Conservation (phyloP, 73 alveolate species). For the Symbiodinium pilosum region DNA sequence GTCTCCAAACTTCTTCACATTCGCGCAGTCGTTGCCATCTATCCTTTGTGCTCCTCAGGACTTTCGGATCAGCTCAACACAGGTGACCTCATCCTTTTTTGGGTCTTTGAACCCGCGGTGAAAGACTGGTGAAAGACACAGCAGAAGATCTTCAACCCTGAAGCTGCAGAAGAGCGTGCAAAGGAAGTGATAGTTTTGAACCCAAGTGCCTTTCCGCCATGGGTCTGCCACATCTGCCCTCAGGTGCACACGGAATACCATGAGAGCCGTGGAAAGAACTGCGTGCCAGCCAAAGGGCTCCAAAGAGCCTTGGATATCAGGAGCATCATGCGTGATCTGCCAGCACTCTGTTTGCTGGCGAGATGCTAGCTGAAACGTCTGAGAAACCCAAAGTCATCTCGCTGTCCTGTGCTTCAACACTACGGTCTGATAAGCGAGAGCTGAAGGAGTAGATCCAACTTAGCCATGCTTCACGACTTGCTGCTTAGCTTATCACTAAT, state of each 20-base stretch:
- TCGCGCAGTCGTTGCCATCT: constrained; percentile 38
- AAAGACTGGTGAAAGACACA: too few relatives aligned
- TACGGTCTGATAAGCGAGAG: too few relatives aligned
- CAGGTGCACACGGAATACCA: too few relatives aligned
- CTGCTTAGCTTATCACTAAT: too few relatives aligned
- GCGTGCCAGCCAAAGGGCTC: too few relatives aligned
- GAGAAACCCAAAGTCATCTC: background rate
- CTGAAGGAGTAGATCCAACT: too few relatives aligned
- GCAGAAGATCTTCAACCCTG: too few relatives aligned
- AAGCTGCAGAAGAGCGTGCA: background rate
- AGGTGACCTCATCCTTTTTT: too few relatives aligned
- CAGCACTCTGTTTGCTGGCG: background rate
- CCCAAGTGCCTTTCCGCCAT: background rate
- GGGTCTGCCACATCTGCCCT: constrained; percentile 18
- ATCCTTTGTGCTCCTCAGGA: constrained; percentile 36
- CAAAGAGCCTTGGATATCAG: background rate
- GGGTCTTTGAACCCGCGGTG: too few relatives aligned
- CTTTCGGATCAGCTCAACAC: background rate
- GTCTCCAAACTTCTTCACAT: background rate
- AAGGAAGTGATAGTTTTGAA: background rate
- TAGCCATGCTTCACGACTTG: too few relatives aligned
- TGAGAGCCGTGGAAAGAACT: too few relatives aligned
- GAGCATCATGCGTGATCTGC: background rate
- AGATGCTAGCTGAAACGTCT: background rate
- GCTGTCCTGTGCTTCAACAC: too few relatives aligned